Evolutionary conservation across 148 eudicot genomes (phyloP).

Genomic region (Fallopia convolvulus): DNA sequence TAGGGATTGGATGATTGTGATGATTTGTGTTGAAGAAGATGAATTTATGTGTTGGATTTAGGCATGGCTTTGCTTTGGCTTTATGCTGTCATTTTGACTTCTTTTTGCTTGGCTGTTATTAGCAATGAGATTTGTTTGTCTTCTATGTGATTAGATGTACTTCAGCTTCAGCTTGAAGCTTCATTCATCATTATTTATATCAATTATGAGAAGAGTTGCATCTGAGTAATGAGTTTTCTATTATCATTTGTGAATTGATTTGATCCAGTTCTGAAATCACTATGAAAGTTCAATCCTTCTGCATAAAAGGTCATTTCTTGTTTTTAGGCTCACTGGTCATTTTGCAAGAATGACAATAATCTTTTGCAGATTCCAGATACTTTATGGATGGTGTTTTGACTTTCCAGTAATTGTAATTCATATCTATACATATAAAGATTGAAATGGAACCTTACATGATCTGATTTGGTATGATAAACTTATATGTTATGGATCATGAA

Average conservation of each 20-base stretch:
- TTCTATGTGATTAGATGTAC: background rate
- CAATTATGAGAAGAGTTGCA: background rate
- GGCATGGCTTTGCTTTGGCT: background rate
- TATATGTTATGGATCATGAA: background rate
- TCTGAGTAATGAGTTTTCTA: background rate
- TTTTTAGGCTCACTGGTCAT: background rate
- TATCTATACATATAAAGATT: background rate
- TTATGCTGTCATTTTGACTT: background rate
- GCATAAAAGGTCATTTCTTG: background rate
- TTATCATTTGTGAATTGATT: background rate
- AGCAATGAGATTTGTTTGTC: constrained; percentile 1
- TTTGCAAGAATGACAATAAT: background rate
- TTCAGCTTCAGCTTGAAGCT: constrained; percentile 8
- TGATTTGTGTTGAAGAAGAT: constrained; percentile 7
- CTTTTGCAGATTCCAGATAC: constrained; percentile 1
- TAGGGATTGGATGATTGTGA: background rate
- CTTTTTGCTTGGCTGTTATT: constrained; percentile 1
- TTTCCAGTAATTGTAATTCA: background rate
- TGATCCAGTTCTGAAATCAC: background rate
- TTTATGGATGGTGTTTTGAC: background rate
- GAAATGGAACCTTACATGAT: background rate
- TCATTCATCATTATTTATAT: background rate
- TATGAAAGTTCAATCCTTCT: background rate
- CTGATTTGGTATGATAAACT: background rate
- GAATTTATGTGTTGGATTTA: background rate